Evolutionary conservation across 257 asterid genomes (phyloP).

Genomic region (Leonotis leonurus): DNA sequence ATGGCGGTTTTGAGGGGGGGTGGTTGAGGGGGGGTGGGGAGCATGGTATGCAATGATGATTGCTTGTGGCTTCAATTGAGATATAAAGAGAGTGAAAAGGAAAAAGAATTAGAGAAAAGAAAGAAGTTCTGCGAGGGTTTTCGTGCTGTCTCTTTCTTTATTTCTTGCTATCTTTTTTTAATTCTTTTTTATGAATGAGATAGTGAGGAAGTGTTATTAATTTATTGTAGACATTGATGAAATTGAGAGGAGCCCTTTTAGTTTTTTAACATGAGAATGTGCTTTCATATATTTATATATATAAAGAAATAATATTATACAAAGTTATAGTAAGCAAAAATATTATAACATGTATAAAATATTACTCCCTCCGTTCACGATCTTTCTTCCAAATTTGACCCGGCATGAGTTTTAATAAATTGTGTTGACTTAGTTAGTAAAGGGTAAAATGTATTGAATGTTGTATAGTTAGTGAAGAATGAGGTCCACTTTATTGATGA

Average conservation of each 20-base stretch:
- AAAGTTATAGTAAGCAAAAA: too few relatives aligned
- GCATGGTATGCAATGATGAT: constrained; percentile 25
- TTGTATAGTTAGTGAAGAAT: too few relatives aligned
- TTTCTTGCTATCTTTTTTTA: background rate
- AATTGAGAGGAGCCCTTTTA: constrained; percentile 23
- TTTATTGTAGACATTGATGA: constrained; percentile 27
- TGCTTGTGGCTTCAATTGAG: constrained; percentile 23
- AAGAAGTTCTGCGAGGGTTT: constrained; percentile 16
- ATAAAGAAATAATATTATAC: too few relatives aligned
- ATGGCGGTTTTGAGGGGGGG: constrained; percentile 17
- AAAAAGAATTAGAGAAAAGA: background rate
- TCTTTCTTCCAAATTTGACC: too few relatives aligned
- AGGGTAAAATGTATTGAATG: too few relatives aligned
- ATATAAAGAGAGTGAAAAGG: background rate
- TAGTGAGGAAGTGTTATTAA: background rate
- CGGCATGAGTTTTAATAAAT: too few relatives aligned
- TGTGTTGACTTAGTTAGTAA: too few relatives aligned
- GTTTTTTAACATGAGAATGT: too few relatives aligned
- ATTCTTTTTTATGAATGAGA: background rate
- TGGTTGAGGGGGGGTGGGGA: constrained; percentile 5
- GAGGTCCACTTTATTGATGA: too few relatives aligned
- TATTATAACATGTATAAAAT: too few relatives aligned
- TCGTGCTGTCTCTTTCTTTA: constrained; percentile 29
- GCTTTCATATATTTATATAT: too few relatives aligned
- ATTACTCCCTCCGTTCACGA: too few relatives aligned